Evolutionary conservation across 352 stramenopile genomes (phyloP), one percentile per base, ranked within the genome.

Genomic region (Phytophthora litchii): DNA sequence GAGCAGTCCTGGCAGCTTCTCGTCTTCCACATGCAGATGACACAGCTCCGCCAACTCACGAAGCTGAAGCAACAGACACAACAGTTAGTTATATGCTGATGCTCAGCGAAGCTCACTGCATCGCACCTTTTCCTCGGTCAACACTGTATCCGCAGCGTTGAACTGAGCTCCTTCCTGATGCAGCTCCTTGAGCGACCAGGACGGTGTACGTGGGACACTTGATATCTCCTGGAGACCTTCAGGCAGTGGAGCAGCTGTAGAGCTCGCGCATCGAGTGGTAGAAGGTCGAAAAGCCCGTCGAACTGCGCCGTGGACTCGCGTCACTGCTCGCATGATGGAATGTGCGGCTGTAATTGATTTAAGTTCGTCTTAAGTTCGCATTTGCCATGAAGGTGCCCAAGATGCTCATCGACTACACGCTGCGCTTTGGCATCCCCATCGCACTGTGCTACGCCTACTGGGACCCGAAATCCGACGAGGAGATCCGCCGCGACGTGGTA

Each of bases 111-210:
- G 6, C 1, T 11, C n/a, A 47, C 14, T 46, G 12, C 19, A 58
- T n/a, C 43, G 10, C 41, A 89, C 80, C 67, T 91, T 91, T 3
- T 71, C 70, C 41, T 83, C 76, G 0, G 74, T 84, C 7, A 95
- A 64, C 12, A 95, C 82, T 0, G 61, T 63, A 21, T 89, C 78
- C 0, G 54, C 53, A 25, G 80, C 65, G 45, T 78, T 53, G 13
- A 84, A 49, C 5, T 65, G 25, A 7, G 63, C 68, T 37, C 74
- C 78, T 16, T 88, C 77, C 20, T 89, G 70, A 25, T 95, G 86
- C 47, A 95, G 64, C 56, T 95, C 86, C 19, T 78, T 81, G 0
- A 95, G 64, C 27, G 86, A 95, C 86, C 86, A 95, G 27, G 86
- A 88, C 6, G 86, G 82, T 17, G 65, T 90, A 17, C 82, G 70